Conservation (phyloP, 805 yeast genomes). For the Sugiyamaella boreocaroliniensis region DNA sequence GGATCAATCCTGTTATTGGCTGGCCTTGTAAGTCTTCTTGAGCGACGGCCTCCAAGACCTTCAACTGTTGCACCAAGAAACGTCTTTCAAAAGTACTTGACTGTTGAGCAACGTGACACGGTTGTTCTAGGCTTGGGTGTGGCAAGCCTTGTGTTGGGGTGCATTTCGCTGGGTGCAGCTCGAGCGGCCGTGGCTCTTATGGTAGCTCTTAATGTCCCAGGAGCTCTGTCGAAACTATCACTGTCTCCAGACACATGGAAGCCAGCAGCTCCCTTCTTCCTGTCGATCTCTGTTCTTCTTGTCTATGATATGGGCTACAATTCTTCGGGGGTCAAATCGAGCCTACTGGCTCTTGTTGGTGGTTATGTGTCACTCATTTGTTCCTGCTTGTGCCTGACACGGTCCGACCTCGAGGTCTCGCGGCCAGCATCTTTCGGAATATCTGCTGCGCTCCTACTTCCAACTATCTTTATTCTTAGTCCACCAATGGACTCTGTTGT, state of each 20-base stretch:
- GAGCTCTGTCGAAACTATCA: background rate
- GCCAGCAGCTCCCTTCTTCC: slow-evolving; percentile 10
- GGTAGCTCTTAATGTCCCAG: slow-evolving; percentile 18
- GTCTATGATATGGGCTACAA: slow-evolving; percentile 15
- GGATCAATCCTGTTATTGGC: slow-evolving; percentile 23
- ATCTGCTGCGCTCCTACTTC: slow-evolving; percentile 16
- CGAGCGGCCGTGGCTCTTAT: slow-evolving; percentile 17
- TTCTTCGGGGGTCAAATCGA: background rate
- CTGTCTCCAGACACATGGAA: background rate
- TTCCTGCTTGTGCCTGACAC: slow-evolving; percentile 10
- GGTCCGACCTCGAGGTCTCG: slow-evolving; percentile 4
- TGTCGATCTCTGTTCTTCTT: slow-evolving; percentile 8
- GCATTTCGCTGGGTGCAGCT: slow-evolving; percentile 20
- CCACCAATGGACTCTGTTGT: slow-evolving; percentile 12
- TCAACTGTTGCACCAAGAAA: background rate
- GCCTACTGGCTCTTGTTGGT: slow-evolving; percentile 1
- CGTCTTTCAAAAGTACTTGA: background rate
- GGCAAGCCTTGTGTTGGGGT: slow-evolving; percentile 16
- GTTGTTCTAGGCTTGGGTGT: slow-evolving; percentile 17
- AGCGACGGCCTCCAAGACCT: slow-evolving; percentile 4
- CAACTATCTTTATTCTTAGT: slow-evolving; percentile 10
- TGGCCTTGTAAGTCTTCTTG: slow-evolving; percentile 17
- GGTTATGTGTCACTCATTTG: slow-evolving; percentile 16
- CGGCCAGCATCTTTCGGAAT: slow-evolving; percentile 7
- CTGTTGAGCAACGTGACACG: slow-evolving; percentile 11